A percentile compares a stretch with the other conserved stretches of the same genome.
Evolutionary conservation across 1,284 basidiomycete genomes (phyloP).

Genomic region (Xerocomus nothofagi): DNA sequence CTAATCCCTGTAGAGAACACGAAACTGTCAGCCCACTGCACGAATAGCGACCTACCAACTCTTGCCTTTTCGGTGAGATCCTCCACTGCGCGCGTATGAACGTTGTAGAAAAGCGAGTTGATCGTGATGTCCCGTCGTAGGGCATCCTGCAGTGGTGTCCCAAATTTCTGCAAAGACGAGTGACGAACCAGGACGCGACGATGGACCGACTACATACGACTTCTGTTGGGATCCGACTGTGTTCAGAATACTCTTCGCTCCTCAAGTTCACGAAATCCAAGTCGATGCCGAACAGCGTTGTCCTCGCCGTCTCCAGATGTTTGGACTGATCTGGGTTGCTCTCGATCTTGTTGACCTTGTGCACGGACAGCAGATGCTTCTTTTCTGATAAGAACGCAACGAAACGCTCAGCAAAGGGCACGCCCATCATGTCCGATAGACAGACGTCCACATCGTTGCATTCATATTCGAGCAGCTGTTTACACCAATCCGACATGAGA

Average conservation of each 20-base stretch:
- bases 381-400: slow-evolving; percentile 61
- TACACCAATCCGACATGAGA: slow-evolving; percentile 16
- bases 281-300: slow-evolving; percentile 79
- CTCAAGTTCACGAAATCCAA: slow-evolving; percentile 95
- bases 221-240: slow-evolving; percentile 87
- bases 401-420: slow-evolving; percentile 85
- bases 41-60: neutral
- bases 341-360: slow-evolving; percentile 78
- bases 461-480: slow-evolving; percentile 77
- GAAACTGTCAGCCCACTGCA: slow-evolving; percentile 2
- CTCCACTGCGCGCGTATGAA: slow-evolving; percentile 87
- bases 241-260: slow-evolving; percentile 87
- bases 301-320: slow-evolving; percentile 96
- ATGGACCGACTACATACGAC: slow-evolving; percentile 55
- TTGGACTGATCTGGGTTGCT: slow-evolving; percentile 98
- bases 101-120: slow-evolving; percentile 96
- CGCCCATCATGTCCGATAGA: slow-evolving; percentile 86
- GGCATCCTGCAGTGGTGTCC: slow-evolving; percentile 93
- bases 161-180: slow-evolving; percentile 67
- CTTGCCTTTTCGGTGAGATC: slow-evolving; percentile 81
- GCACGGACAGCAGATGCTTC: slow-evolving; percentile 47
- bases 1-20: slow-evolving; percentile 60
- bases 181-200: neutral
- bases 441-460: slow-evolving; percentile 97
- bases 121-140: slow-evolving; percentile 92